Evolutionary conservation across 768 basidiomycete species (phyloP).

Genomic region (Mycena pura): DNA sequence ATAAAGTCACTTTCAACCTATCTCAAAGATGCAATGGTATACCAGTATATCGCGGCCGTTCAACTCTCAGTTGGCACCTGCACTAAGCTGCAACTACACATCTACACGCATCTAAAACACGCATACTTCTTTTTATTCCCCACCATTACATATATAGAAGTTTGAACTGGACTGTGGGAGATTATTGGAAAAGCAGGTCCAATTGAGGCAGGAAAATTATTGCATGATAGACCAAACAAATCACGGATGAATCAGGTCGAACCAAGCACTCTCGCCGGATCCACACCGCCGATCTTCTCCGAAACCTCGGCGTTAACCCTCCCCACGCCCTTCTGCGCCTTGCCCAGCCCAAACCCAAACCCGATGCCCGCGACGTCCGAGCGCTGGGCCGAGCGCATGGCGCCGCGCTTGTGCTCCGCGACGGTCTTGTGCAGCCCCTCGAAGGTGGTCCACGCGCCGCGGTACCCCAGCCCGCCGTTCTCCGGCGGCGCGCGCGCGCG

Average conservation of each 20-base stretch:
- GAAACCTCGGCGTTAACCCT: conserved; percentile 37
- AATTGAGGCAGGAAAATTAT: no score
- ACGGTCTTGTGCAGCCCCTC: conserved; percentile 65
- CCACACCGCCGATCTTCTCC: conserved; percentile 35
- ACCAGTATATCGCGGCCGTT: no score
- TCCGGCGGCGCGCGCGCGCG: conserved; percentile 60
- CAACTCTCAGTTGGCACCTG: no score
- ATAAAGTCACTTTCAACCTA: no score
- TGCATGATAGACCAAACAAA: no score
- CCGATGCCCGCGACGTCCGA: conserved; percentile 53
- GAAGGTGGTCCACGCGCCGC: conserved; percentile 62
- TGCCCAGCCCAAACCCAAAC: conserved; percentile 44
- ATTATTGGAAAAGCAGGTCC: no score
- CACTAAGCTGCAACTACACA: no score
- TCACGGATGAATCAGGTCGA: conserved; percentile 7
- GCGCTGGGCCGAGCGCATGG: conserved; percentile 44
- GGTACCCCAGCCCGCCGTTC: conserved; percentile 70
- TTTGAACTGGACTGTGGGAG: no score
- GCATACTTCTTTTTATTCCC: no score
- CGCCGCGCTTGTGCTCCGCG: conserved; percentile 51
- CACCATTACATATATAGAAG: no score
- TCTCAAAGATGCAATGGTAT: no score
- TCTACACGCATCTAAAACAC: no score
- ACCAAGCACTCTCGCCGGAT: conserved; percentile 32
- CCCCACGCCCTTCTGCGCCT: conserved; percentile 35